These are phyloP conservation scores for Teratosphaeria viscida DNA, from an alignment of 2,329 filamentous ascomycete species.

Conservation along the genomic window DNA sequence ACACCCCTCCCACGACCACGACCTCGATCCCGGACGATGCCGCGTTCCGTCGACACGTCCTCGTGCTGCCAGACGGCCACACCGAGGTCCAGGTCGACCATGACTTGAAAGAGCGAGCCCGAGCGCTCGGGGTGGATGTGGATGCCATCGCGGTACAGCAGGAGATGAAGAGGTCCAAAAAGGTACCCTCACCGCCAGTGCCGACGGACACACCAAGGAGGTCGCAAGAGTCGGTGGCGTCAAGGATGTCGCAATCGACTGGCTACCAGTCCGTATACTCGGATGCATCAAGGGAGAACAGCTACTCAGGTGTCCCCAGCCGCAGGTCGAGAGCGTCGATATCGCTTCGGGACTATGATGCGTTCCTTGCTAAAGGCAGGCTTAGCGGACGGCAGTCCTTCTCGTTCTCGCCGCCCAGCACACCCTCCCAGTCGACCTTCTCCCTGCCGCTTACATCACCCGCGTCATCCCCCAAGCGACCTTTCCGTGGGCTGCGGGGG, in stretches of 20 bases:
- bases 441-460: conserved; percentile 23
- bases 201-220: conserved; percentile 14
- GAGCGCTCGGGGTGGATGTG: conserved; percentile 17
- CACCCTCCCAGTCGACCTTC: conserved; percentile 21
- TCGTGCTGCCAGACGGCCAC: conserved; percentile 18
- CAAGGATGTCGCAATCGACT: conserved; percentile 24
- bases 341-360: conserved; percentile 26
- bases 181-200: conserved; percentile 2
- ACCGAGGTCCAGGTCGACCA: conserved; percentile 22
- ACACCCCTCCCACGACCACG: neutral
- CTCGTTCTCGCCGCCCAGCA: conserved; percentile 19
- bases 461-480: conserved; percentile 19
- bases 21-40: conserved; percentile 4
- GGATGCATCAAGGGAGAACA: conserved; percentile 20
- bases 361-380: conserved; percentile 19
- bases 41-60: conserved; percentile 20
- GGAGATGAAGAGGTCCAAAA: conserved; percentile 3
- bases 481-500: conserved; percentile 24
- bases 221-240: conserved; percentile 22
- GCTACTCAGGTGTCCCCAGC: conserved; percentile 2
- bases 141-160: conserved; percentile 2
- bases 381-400: conserved; percentile 17
- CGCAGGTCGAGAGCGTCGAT: conserved; percentile 16
- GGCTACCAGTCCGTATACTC: conserved; percentile 25
- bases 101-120: conserved; percentile 16